phyloP scores from a whole-genome alignment of 495 filamentous ascomycete genomes.

The Cryomyces minteri region DNA sequence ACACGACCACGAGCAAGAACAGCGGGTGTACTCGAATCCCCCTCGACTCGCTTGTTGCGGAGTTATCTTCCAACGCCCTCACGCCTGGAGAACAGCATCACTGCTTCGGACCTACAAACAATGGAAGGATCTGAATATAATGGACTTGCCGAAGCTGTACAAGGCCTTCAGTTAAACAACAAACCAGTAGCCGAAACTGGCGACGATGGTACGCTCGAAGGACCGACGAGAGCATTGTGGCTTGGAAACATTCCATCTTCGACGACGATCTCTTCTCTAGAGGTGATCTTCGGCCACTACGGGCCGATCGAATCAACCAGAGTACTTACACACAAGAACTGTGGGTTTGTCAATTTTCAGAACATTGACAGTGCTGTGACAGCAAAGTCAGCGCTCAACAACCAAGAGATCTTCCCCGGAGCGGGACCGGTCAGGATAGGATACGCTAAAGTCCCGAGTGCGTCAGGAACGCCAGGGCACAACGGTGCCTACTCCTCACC shows the following conservation, averaged over 20 bases:
- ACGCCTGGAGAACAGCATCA: conserved; percentile 69
- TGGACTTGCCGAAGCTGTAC: conserved; percentile 53
- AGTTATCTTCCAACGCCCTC: conserved; percentile 68
- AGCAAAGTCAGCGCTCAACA: conserved; percentile 72
- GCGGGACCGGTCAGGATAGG: conserved; percentile 90
- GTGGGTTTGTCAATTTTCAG: conserved; percentile 97
- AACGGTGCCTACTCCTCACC: conserved; percentile 75
- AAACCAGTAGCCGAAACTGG: conserved; percentile 15
- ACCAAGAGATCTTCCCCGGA: conserved; percentile 95
- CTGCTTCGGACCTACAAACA: conserved; percentile 56
- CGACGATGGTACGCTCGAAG: conserved; percentile 69
- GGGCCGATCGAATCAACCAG: conserved; percentile 82
- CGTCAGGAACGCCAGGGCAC: conserved; percentile 68
- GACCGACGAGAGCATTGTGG: conserved; percentile 85
- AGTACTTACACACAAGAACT: conserved; percentile 96
- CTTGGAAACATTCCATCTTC: conserved; percentile 96
- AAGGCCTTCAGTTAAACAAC: conserved; percentile 51
- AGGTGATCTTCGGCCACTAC: conserved; percentile 80
- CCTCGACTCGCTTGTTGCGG: conserved; percentile 51
- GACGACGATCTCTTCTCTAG: conserved; percentile 81
- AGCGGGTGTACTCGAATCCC: conserved; percentile 77
- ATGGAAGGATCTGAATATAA: conserved; percentile 58
- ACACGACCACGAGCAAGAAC: conserved; percentile 76
- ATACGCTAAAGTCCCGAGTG: conserved; percentile 87
- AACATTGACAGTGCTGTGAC: conserved; percentile 72